Evolutionary conservation across 768 basidiomycete species (phyloP).

Genomic region (Lactarius quietus): DNA sequence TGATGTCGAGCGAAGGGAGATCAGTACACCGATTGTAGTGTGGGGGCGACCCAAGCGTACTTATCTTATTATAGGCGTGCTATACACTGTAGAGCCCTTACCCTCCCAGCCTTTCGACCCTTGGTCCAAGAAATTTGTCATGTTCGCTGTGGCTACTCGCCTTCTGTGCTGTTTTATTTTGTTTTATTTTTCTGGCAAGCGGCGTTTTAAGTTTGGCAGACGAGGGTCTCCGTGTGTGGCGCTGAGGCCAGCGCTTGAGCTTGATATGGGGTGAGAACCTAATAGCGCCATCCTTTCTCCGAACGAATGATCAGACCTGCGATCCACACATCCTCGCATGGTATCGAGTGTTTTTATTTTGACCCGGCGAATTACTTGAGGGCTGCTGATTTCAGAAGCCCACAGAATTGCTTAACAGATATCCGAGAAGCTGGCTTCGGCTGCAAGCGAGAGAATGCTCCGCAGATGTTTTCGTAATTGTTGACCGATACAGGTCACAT

Average conservation of each 20-base stretch:
- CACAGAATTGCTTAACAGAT: neutral
- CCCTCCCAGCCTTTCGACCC: neutral
- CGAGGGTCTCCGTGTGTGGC: conserved; percentile 24
- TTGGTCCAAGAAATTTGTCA: neutral
- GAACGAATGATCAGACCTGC: conserved; percentile 1
- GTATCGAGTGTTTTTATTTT: neutral
- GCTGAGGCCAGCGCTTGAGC: conserved; percentile 17
- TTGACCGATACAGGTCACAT: conserved; percentile 13
- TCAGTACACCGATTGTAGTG: neutral
- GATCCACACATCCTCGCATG: neutral
- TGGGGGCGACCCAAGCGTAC: neutral
- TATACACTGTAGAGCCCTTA: neutral
- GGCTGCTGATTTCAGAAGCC: neutral
- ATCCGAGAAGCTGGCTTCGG: conserved; percentile 14
- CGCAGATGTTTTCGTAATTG: conserved; percentile 12
- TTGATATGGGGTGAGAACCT: conserved; percentile 12
- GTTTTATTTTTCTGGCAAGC: conserved; percentile 13
- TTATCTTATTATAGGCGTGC: neutral
- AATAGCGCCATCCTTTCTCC: neutral
- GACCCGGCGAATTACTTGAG: neutral
- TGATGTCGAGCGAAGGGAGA: neutral
- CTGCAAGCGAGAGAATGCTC: conserved; percentile 5
- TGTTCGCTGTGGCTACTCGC: conserved; percentile 6
- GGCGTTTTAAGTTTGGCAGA: conserved; percentile 26
- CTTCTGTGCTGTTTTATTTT: conserved; percentile 21